These are phyloP conservation scores for Zalaria sp. DNA, from an alignment of 2,329 filamentous ascomycete genomes.

Conservation along the genomic window DNA sequence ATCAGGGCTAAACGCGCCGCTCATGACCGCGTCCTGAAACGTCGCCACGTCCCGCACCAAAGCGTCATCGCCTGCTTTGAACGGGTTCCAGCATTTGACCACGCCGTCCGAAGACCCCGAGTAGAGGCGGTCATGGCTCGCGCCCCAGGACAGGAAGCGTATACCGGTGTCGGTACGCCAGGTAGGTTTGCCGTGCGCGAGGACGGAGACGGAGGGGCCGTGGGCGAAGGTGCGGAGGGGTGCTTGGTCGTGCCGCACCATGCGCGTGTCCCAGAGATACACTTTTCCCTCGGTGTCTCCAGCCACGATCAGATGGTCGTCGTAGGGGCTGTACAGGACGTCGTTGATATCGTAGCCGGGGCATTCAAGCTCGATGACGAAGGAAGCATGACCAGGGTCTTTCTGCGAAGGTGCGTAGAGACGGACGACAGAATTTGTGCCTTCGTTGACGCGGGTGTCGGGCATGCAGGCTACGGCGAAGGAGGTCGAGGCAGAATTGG, in stretches of 20 bases:
- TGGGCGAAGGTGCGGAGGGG: conserved; percentile 38
- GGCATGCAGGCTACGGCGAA: conserved; percentile 42
- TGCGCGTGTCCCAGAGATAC: conserved; percentile 46
- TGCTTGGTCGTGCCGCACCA: conserved; percentile 18
- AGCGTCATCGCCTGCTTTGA: conserved; percentile 34
- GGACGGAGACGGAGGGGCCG: conserved; percentile 33
- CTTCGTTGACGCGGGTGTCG: conserved; percentile 18
- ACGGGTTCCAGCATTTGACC: conserved; percentile 46
- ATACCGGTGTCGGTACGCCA: conserved; percentile 45
- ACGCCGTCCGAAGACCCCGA: conserved; percentile 48
- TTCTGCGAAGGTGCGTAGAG: conserved; percentile 31
- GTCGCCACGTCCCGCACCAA: conserved; percentile 36
- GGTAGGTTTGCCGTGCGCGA: conserved; percentile 26
- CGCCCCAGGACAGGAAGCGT: conserved; percentile 43
- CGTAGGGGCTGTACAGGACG: conserved; percentile 30
- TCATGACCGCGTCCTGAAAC: conserved; percentile 41
- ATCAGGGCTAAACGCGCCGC: conserved; percentile 42
- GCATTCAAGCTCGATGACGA: conserved; percentile 37
- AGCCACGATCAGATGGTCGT: conserved; percentile 39
- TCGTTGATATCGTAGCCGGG: conserved; percentile 48
- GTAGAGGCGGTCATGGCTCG: conserved; percentile 37
- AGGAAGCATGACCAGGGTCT: conserved; percentile 15
- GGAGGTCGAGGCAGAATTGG: conserved; percentile 19
- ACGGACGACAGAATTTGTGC: conserved; percentile 35
- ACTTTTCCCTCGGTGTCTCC: conserved; percentile 46